Base-by-base conservation (phyloP, 352 stramenopile species). In the Globisporangium iwayamae region DNA sequence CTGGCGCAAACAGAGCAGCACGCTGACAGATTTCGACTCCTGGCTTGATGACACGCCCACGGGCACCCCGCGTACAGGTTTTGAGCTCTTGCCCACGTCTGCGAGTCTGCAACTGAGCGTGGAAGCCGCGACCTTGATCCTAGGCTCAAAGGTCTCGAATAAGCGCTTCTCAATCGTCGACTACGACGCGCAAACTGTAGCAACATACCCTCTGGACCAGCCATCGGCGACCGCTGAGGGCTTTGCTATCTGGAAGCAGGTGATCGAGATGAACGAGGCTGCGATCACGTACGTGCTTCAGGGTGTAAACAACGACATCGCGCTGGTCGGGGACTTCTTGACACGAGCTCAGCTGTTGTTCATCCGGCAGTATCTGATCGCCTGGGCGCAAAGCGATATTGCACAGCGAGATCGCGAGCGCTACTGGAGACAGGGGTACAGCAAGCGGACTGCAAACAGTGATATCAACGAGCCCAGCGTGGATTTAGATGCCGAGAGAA, bases 181-280 rank as follows among this genome's bases (percentile, higher is more conserved):
- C 53, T 90, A 91, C 46, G 74, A 89, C 18, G 22, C 69, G 0
- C 22, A 34, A 28, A 62, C 61, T 34, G 60, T 62, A 22, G 68
- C 69, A 8, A 57, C 62, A 16, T 73, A 76, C 22, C 51, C 63
- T 0, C 48, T 84, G 10, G 66, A 74, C 13, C 32, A 59, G n/a
- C 68, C 71, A 0, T 71, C 69, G 1, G 56, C 65, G 4, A 88
- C 79, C 0, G 76, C 78, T 0, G 65, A 71, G 1, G 84, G 81
- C 2, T 93, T 93, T 57, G 81, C 68, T 22, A 87, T 93, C 50
- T 93, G 84, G 84, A 91, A 91, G 28, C 76, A 87, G 55, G 75
- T 90, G 28, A 81, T 93, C 45, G 75, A 75, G 4, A 72, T 91
- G 53, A 78, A 93, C 28, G 75, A 85, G 62, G 71, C 69, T 0